phyloP scores from a whole-genome alignment of 441 rosid species.

The Arabidopsis hybrid region DNA sequence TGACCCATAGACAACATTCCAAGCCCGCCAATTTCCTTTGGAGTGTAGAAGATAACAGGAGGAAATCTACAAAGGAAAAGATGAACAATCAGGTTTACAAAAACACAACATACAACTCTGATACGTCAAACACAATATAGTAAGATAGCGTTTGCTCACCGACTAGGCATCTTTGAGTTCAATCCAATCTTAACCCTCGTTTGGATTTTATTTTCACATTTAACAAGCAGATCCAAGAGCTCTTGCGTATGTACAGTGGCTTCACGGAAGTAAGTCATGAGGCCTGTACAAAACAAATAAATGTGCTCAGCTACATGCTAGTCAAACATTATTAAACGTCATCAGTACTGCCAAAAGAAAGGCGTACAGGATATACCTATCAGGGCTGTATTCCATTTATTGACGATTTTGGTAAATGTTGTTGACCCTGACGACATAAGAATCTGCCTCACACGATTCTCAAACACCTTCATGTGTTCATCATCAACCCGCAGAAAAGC shows the following conservation, averaged over 20 bases:
- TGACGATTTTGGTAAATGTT: slow-evolving; percentile 95
- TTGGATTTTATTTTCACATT: slow-evolving; percentile 98
- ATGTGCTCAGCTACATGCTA: neutral
- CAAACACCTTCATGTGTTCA: slow-evolving; percentile 98
- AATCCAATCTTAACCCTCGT: slow-evolving; percentile 97
- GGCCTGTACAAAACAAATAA: slow-evolving; percentile 51
- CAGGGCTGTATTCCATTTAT: slow-evolving; percentile 98
- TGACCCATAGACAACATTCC: slow-evolving; percentile 99
- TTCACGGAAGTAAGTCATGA: slow-evolving; percentile 99
- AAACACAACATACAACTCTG: slow-evolving; percentile 9
- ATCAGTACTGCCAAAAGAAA: neutral
- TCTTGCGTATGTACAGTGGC: slow-evolving; percentile 99
- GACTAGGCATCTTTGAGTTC: slow-evolving; percentile 98
- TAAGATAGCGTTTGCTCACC: slow-evolving; percentile 1
- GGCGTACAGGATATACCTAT: slow-evolving; percentile 44
- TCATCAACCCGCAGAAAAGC: slow-evolving; percentile 98
- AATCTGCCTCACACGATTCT: slow-evolving; percentile 99
- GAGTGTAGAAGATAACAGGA: slow-evolving; percentile 97
- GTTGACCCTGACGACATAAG: slow-evolving; percentile 99
- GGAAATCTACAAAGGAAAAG: slow-evolving; percentile 62
- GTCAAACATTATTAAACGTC: neutral
- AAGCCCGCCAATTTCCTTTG: slow-evolving; percentile 99
- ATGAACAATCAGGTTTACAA: slow-evolving; percentile 3
- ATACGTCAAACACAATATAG: neutral
- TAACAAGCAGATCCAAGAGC: slow-evolving; percentile 94